Base-by-base conservation (phyloP, 2,329 filamentous ascomycete species). In the Cladosporium cucumerinum region DNA sequence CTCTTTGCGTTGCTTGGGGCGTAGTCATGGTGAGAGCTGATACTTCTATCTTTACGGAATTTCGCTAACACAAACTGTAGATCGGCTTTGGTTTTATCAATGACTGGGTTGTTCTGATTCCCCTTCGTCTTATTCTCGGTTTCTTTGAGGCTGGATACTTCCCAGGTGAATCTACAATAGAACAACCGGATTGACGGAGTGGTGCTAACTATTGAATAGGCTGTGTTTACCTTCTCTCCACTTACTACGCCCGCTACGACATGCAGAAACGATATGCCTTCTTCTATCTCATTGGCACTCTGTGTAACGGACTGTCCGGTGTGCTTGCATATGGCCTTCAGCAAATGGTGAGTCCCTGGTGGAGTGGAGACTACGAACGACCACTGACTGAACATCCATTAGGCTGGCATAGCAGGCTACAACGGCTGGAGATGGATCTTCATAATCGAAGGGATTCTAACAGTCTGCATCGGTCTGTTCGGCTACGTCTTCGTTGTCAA, bases 201-300 rank as follows among this genome's bases (percentile, higher is more conserved):
- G 28, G 18, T 23, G 11, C 39, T 18, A 77, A 16, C 67, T 73
- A 3, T 23, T 26, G 2, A 30, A 30, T 43, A 46, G 64, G 72
- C 58, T 88, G 85, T 59, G 87, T 90, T 0, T 92, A 91, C 71
- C 79, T 92, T 8, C 82, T 92, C 23, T 88, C 85, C 65, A 90
- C 87, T 39, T 92, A 73, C 72, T 74, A 64, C 39, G 34, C 60
- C 16, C 48, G 60, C 5, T 63, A 54, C 23, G 60, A 63, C 25
- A 54, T 63, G 52, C 60, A 63, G 16, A 63, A 63, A 21, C 49
- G 60, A 21, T 55, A 63, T n/a, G 75, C 79, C 0, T 70, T 80
- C 21, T 85, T 84, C 75, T 84, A 83, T 68, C 73, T 82, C 43
- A 80, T 83, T 60, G 82, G 81, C 52, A 78, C 76, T 39, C 75